Evolutionary conservation across 2,329 filamentous ascomycete genomes (phyloP).

Genomic region (Zymoseptoria pseudotritici): DNA sequence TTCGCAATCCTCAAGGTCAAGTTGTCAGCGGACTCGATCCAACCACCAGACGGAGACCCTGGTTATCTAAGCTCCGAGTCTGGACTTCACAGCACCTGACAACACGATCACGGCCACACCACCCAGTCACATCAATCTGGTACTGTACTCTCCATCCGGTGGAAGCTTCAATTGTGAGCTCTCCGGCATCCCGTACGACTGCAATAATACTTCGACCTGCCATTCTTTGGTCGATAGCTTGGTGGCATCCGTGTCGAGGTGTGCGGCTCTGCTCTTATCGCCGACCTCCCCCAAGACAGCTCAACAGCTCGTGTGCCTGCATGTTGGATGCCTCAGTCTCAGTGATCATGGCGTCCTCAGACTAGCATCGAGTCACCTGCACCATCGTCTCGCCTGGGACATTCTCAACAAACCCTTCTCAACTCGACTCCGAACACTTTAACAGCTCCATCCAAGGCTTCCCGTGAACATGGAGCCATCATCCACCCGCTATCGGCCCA

Average conservation of each 20-base stretch:
- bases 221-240: background rate
- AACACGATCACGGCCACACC: too few species aligned
- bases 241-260: background rate
- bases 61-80: too few species aligned
- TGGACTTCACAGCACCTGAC: background rate
- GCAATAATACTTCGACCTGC: background rate
- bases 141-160: background rate
- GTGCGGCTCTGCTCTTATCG: background rate
- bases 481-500: constrained; percentile 7
- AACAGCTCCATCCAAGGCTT: constrained; percentile 4
- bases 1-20: background rate
- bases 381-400: constrained; percentile 3
- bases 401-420: background rate
- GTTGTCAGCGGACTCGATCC: background rate
- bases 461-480: constrained; percentile 20
- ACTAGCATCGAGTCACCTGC: constrained; percentile 13
- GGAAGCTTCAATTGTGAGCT: background rate
- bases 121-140: too few species aligned
- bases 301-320: constrained; percentile 11
- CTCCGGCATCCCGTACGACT: background rate
- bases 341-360: constrained; percentile 11
- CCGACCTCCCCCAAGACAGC: background rate
- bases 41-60: too few species aligned
- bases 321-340: constrained; percentile 12
- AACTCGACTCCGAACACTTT: background rate